Evolutionary conservation across 305 asterid species (phyloP), one percentile per base, ranked within the genome.

Genomic region (Fraxinus velutina): DNA sequence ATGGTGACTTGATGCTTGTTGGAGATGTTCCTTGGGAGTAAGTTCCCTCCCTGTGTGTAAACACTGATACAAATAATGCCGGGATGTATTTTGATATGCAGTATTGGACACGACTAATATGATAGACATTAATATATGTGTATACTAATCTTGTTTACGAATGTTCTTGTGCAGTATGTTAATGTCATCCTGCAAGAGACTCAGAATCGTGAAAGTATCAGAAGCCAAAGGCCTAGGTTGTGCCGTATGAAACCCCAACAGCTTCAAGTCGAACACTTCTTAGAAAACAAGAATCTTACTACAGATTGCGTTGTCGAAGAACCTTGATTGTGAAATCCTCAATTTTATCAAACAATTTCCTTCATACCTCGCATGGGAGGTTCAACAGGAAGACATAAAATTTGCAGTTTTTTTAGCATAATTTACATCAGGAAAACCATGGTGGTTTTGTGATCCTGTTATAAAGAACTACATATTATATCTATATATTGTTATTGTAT

Each of bases 1-100:
- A 92, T 86, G 92, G 93, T 13, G 96, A 92, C 73, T 84, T 90
- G 84, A 92, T 90, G 96, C 96, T 92, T 75, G 91, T 92, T 81
- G 96, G 96, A 50, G 96, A 92, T 87, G 93, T 90, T 81, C 95
- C 95, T 37, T 91, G 90, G 90, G 87, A 86, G 94, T 91, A 87
- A 87, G 94, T 79, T 73, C 71, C 21, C n/a, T 17, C 6, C 72
- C 37, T 12, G 39, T 17, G 3, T n/a, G 8, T 4, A 77, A 15
- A 8, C 0, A 6, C 24, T 4, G 10, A 8, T 32, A 44, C 52
- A 42, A 42, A 42, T 10, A 42, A 42, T 10, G n/a, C n/a, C n/a
- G 0, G 0, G 12, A 55, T 7, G 42, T 36, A 55, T 55, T 5
- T 55, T n/a, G 27, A 55, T 55, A 55, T 55, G 1, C 68, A 55